Conservation (phyloP, 306 rosid genomes). For the Vicia villosa region DNA sequence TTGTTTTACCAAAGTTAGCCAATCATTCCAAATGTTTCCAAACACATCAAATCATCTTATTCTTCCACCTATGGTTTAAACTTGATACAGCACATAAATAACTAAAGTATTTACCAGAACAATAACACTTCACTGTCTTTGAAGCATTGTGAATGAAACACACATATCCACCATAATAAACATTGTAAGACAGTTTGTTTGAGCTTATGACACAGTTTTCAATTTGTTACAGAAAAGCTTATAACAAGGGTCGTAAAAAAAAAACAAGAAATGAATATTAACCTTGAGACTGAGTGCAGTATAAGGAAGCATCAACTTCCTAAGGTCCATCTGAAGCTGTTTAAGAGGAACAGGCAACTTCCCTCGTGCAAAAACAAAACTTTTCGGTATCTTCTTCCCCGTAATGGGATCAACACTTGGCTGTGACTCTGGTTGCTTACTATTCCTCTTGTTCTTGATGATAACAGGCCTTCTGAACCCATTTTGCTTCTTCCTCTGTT, state of each 20-base stretch:
- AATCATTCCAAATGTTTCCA: not conserved
- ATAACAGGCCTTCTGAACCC: slow-evolving; percentile 59
- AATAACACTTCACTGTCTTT: not conserved
- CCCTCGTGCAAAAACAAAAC: slow-evolving; percentile 84
- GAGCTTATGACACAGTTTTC: not conserved
- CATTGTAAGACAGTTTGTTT: not conserved
- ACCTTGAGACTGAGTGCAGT: slow-evolving; percentile 91
- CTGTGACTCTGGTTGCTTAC: slow-evolving; percentile 35
- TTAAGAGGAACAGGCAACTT: slow-evolving; percentile 80
- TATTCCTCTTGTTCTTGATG: slow-evolving; percentile 51
- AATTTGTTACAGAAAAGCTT: not conserved
- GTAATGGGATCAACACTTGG: slow-evolving; percentile 79
- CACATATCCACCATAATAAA: not conserved
- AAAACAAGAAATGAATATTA: not conserved
- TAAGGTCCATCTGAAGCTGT: slow-evolving; percentile 88
- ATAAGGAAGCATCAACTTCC: slow-evolving; percentile 83
- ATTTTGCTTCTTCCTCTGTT: slow-evolving; percentile 55
- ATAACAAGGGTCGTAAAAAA: not conserved
- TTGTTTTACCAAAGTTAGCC: not conserved
- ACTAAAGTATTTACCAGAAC: not conserved
- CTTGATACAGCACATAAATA: not conserved
- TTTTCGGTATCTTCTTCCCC: slow-evolving; percentile 89
- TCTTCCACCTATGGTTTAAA: not conserved
- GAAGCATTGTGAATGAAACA: not conserved
- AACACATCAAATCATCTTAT: not conserved